Conservation (phyloP, 768 basidiomycete species). For the Lentinula sp. region DNA sequence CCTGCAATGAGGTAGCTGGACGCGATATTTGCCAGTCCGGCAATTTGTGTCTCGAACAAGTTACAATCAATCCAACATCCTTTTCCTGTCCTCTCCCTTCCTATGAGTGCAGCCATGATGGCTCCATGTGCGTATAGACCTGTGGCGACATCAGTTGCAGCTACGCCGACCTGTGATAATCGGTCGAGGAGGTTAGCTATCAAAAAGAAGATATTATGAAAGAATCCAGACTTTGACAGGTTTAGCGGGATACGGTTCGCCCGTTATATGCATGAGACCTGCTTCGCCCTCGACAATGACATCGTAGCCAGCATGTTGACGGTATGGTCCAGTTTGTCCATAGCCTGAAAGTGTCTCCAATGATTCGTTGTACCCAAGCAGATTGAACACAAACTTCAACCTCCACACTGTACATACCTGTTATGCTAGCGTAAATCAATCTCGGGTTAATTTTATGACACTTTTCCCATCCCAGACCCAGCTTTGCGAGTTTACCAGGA, state of each 20-base stretch:
- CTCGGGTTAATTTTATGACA: slow-evolving; percentile 71
- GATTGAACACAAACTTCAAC: not conserved
- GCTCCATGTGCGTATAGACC: slow-evolving; percentile 90
- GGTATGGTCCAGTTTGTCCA: slow-evolving; percentile 87
- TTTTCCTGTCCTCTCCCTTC: slow-evolving; percentile 75
- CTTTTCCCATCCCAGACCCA: slow-evolving; percentile 85
- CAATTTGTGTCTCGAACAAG: slow-evolving; percentile 90
- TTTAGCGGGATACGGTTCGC: slow-evolving; percentile 9
- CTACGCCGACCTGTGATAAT: slow-evolving; percentile 86
- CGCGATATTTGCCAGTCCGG: slow-evolving; percentile 87
- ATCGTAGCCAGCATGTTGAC: slow-evolving; percentile 81
- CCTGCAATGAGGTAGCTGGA: slow-evolving; percentile 89
- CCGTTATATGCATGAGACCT: slow-evolving; percentile 90
- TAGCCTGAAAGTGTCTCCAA: slow-evolving; percentile 41
- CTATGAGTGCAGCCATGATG: slow-evolving; percentile 85
- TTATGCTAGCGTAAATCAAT: slow-evolving; percentile 86
- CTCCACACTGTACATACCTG: slow-evolving; percentile 42
- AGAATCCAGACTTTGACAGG: not conserved
- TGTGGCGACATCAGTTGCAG: slow-evolving; percentile 84
- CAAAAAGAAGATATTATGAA: slow-evolving; percentile 17
- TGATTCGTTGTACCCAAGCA: not conserved
- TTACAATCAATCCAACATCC: slow-evolving; percentile 93
- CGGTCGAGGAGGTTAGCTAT: slow-evolving; percentile 69
- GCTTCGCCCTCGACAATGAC: slow-evolving; percentile 86
- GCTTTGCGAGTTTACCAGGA: slow-evolving; percentile 74